Evolutionary conservation across 352 stramenopile species (phyloP).

Genomic region (Pythium chondricola): DNA sequence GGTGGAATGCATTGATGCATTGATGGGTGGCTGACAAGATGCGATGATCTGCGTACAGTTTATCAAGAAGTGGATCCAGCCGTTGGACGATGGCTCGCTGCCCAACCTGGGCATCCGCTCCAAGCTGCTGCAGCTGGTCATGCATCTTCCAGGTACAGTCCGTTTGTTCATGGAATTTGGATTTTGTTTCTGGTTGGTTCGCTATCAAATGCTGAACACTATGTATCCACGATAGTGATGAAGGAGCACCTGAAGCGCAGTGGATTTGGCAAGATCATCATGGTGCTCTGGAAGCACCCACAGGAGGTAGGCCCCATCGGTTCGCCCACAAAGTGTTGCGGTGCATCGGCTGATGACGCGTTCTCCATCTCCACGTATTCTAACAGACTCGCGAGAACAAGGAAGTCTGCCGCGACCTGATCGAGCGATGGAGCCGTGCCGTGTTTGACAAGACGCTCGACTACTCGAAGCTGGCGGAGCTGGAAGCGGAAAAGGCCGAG

Average conservation of each 20-base stretch:
- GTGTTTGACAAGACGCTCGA: constrained; percentile 88
- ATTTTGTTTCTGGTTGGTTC: neutral
- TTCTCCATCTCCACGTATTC: neutral
- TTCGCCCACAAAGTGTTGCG: neutral
- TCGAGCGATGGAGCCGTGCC: constrained; percentile 83
- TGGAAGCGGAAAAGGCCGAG: constrained; percentile 82
- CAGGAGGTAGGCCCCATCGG: constrained; percentile 53
- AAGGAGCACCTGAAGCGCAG: constrained; percentile 88
- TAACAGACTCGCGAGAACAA: constrained; percentile 78
- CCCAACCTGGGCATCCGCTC: constrained; percentile 82
- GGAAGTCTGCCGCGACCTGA: constrained; percentile 74
- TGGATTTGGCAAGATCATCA: constrained; percentile 85
- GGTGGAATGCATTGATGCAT: no score
- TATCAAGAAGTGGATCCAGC: constrained; percentile 88
- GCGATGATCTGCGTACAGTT: constrained; percentile 33
- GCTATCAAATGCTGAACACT: no score
- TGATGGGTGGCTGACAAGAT: neutral
- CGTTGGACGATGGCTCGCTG: constrained; percentile 64
- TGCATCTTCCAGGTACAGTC: constrained; percentile 60
- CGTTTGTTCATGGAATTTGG: no score
- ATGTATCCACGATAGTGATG: no score
- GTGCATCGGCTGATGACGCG: neutral
- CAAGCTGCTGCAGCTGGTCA: constrained; percentile 83
- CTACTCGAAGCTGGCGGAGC: constrained; percentile 78
- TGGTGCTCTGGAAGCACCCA: constrained; percentile 85